phyloP scores from a whole-genome alignment of 2,329 filamentous ascomycete species.

The Rutstroemia sydowiana region DNA sequence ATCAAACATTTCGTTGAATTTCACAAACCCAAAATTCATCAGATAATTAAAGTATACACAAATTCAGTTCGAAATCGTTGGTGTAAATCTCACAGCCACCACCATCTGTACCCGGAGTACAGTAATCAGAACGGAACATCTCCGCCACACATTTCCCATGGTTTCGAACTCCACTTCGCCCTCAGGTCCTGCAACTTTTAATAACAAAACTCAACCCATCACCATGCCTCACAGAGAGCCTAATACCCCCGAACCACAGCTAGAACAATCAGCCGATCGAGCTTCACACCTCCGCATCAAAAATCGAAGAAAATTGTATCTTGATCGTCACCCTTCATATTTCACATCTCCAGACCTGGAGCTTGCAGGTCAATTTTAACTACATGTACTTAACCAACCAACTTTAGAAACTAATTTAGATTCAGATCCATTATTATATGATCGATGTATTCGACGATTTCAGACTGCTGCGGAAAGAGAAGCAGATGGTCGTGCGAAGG shows the following conservation, averaged over 20 bases:
- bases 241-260: slow-evolving; percentile 1
- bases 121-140: not conserved
- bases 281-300: slow-evolving; percentile 25
- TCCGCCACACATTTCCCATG: slow-evolving; percentile 5
- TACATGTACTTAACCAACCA: not conserved
- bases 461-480: slow-evolving; percentile 29
- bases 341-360: slow-evolving; percentile 30
- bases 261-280: slow-evolving; percentile 14
- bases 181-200: slow-evolving; percentile 2
- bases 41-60: too few species aligned
- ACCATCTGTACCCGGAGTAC: not conserved
- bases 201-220: slow-evolving; percentile 3
- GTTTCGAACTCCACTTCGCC: slow-evolving; percentile 2
- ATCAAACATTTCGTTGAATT: too few species aligned
- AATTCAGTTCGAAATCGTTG: not conserved
- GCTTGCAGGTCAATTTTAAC: slow-evolving; percentile 23
- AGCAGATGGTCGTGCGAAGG: slow-evolving; percentile 30
- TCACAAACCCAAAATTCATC: too few species aligned
- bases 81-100: not conserved
- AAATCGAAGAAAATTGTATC: slow-evolving; percentile 29
- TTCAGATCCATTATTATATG: slow-evolving; percentile 31
- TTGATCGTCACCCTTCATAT: slow-evolving; percentile 30
- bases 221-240: slow-evolving; percentile 25
- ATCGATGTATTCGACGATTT: slow-evolving; percentile 30
- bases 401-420: slow-evolving; percentile 11